Percentiles rank a stretch among this genome's conserved stretches.
Evolutionary conservation across 257 asterid species (phyloP).

Genomic region (Primulina eburnea): DNA sequence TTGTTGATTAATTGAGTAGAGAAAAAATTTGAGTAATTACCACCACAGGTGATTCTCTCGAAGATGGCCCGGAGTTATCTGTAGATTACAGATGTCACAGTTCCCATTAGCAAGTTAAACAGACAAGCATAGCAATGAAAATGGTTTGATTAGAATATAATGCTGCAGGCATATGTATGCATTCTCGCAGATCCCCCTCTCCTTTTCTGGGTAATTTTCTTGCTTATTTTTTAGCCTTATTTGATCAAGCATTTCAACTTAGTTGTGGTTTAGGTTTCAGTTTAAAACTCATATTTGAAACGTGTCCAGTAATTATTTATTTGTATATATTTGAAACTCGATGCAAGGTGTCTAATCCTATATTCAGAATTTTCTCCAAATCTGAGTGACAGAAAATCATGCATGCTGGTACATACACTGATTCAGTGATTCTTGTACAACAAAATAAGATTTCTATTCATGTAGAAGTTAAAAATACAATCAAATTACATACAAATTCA

Average conservation of each 20-base stretch:
- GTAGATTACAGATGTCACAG: slow-evolving; percentile 30
- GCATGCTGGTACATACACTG: no score
- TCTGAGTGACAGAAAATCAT: no score
- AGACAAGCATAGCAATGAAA: not conserved
- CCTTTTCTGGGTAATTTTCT: not conserved
- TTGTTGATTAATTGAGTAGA: slow-evolving; percentile 23
- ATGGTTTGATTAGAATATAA: not conserved
- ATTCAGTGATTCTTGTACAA: no score
- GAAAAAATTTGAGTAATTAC: slow-evolving; percentile 30
- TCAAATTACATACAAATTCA: no score
- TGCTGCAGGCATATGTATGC: not conserved
- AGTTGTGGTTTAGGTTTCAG: no score
- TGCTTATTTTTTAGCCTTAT: not conserved
- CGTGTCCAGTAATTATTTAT: no score
- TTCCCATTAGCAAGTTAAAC: slow-evolving; percentile 11
- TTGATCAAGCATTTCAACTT: not conserved
- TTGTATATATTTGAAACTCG: no score
- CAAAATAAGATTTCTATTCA: no score
- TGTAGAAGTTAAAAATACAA: no score
- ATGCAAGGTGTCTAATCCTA: no score
- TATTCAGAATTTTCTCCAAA: no score
- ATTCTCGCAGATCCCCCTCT: not conserved
- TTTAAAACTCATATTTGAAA: no score
- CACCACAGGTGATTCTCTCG: slow-evolving; percentile 50
- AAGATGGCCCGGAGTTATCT: slow-evolving; percentile 46